Evolutionary conservation across 345 rosid genomes (phyloP), one percentile per base, ranked within the genome.

Genomic region (Euphorbia pulcherrima): DNA sequence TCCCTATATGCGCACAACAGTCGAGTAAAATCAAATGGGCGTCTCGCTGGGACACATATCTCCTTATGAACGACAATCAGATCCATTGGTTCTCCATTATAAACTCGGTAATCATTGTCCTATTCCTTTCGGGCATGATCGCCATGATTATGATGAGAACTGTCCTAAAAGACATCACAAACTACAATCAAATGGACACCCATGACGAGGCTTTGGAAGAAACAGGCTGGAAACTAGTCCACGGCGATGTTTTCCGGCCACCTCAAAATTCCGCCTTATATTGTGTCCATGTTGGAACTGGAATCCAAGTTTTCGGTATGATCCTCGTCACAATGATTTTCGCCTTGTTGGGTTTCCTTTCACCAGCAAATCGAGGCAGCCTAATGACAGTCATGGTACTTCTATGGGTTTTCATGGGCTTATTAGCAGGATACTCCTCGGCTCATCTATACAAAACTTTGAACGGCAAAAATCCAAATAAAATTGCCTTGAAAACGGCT

Each of bases 81-180:
- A 80, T 80, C 24, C 83, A 80, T 72, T 80, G 81, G 81, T 80
- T 80, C 63, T 80, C 84, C 17, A 78, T 81, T 6, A 78, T 77
- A 51, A 78, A 81, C 57, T 81, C 84, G 23, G 55, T 81, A 66
- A 78, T 81, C 74, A 75, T 74, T 58, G 84, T 81, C 18, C 77
- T 81, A 26, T 81, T 81, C 62, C 84, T 81, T 46, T 81, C 84
- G 29, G 84, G 84, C 46, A 81, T 78, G 84, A 75, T 81, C 61
- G 84, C 79, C 24, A 77, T 81, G 79, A 81, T 81, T 17, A 77
- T 78, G 81, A 70, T 81, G 68, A 65, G 79, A 56, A 81, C 84
- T 8, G 72, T 81, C 33, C 78, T 72, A 70, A 75, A 79, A 5
- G 84, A 81, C 50, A 81, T 81, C 54, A 67, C 81, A 60, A 81